Base-by-base conservation (phyloP, 139 green algal species). In the Ulvella scutata region DNA sequence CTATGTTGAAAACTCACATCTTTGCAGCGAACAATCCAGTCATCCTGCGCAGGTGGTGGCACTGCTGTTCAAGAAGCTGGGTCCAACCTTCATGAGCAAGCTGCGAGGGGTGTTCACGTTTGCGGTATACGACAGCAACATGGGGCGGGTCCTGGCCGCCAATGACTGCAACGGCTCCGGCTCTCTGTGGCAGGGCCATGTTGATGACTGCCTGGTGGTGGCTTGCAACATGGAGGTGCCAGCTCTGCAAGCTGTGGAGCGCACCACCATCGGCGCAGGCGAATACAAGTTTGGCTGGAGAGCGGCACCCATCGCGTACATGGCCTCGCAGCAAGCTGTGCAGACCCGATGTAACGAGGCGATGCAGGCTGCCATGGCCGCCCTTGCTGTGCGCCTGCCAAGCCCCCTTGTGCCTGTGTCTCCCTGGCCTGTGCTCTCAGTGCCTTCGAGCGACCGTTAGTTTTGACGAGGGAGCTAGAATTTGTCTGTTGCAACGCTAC, bases 201-300 rank as follows among this genome's bases (percentile, higher is more conserved):
- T 67, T 34, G 51, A 67, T 1, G 33, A 67, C 51, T 36, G 51
- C 51, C 51, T 67, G 13, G 31, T 67, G 51, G 20, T 67, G 6
- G 51, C 51, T 29, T 67, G 51, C 51, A 67, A 67, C 51, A 36
- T n/a, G 31, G 51, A 67, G 51, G 51, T 67, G n/a, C n/a, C n/a
- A n/a, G 9, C 51, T 10, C 31, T 67, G n/a, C 7, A 26, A 23
- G 7, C 31, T 26, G 33, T 67, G 7, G 51, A 67, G 20, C 51
- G 51, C 51, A 67, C 51, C 9, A n/a, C 51, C 51, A 67, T 67
- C 20, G 51, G n/a, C 17, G 51, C 51, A n/a, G 51, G 51, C 31
- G 51, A 67, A 67, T 67, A 67, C 1, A 67, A 67, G 51, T 67
- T 67, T 67, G 51, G 51, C 51, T 67, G 51, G 51, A n/a, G 51